Evolutionary conservation across 805 yeast genomes (phyloP).

Genomic region (Kodamaea jinghongensis): DNA sequence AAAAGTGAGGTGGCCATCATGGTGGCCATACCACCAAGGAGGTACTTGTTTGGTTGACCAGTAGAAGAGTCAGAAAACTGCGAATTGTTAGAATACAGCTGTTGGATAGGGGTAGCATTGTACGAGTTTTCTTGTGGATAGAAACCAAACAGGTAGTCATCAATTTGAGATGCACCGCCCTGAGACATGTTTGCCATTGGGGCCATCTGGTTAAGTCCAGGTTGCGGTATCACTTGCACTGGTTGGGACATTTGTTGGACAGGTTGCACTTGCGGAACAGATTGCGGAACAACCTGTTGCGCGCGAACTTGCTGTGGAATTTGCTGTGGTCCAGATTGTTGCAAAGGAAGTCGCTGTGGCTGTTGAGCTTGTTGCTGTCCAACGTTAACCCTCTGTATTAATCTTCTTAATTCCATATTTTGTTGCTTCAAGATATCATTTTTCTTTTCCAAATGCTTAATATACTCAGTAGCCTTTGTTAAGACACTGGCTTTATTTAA

Average conservation of each 20-base stretch:
- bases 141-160: constrained; percentile 15
- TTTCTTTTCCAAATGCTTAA: constrained; percentile 66
- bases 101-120: constrained; percentile 19
- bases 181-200: too few species aligned
- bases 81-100: constrained; percentile 12
- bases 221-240: too few species aligned
- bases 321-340: constrained; percentile 11
- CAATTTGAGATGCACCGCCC: too few species aligned
- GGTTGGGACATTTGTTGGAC: too few species aligned
- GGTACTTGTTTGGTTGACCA: constrained; percentile 33
- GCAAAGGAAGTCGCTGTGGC: constrained; percentile 12
- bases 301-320: constrained; percentile 9
- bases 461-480: constrained; percentile 75
- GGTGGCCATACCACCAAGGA: constrained; percentile 64
- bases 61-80: constrained; percentile 5
- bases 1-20: constrained; percentile 60
- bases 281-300: not conserved
- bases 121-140: constrained; percentile 20
- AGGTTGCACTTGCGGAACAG: too few species aligned
- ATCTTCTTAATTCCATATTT: constrained; percentile 40
- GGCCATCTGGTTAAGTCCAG: too few species aligned
- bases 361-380: constrained; percentile 15
- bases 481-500: constrained; percentile 75
- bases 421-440: constrained; percentile 49
- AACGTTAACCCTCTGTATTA: constrained; percentile 33